Percentiles rank a stretch among this genome's conserved stretches.
These are phyloP conservation scores for Septoria linicola DNA, from an alignment of 2,329 filamentous ascomycete species.

Conservation along the genomic window DNA sequence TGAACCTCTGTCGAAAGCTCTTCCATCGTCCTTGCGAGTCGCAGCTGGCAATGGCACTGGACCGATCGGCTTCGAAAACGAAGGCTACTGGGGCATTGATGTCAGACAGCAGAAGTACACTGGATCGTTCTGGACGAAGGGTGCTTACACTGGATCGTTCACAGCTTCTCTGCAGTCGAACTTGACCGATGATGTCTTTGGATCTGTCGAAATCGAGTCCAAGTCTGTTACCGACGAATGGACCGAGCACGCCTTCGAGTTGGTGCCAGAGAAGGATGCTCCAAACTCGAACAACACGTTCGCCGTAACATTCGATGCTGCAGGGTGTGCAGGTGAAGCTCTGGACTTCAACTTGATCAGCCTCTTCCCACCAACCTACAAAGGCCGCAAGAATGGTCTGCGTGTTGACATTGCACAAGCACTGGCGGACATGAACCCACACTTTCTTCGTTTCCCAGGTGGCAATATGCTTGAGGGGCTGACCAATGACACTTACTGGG, in stretches of 20 bases:
- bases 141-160: slow-evolving; percentile 35
- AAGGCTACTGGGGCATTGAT: slow-evolving; percentile 53
- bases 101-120: slow-evolving; percentile 44
- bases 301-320: slow-evolving; percentile 46
- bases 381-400: slow-evolving; percentile 52
- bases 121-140: slow-evolving; percentile 40
- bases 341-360: slow-evolving; percentile 55
- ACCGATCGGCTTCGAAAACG: slow-evolving; percentile 50
- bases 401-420: slow-evolving; percentile 51
- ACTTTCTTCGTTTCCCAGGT: slow-evolving; percentile 63
- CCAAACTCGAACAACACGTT: slow-evolving; percentile 54
- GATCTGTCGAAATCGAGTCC: slow-evolving; percentile 36
- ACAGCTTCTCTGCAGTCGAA: slow-evolving; percentile 37
- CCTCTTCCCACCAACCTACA: slow-evolving; percentile 57
- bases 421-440: slow-evolving; percentile 33
- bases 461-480: slow-evolving; percentile 55
- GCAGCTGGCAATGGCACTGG: slow-evolving; percentile 38
- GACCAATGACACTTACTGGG: slow-evolving; percentile 41
- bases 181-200: slow-evolving; percentile 46
- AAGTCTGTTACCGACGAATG: slow-evolving; percentile 43
- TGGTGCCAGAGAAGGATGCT: slow-evolving; percentile 37
- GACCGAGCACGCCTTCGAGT: slow-evolving; percentile 37
- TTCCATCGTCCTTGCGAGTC: slow-evolving; percentile 31
- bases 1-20: slow-evolving; percentile 28
- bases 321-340: slow-evolving; percentile 35